phyloP scores from a whole-genome alignment of 2,329 filamentous ascomycete species.

The Trichoderma sp. region DNA sequence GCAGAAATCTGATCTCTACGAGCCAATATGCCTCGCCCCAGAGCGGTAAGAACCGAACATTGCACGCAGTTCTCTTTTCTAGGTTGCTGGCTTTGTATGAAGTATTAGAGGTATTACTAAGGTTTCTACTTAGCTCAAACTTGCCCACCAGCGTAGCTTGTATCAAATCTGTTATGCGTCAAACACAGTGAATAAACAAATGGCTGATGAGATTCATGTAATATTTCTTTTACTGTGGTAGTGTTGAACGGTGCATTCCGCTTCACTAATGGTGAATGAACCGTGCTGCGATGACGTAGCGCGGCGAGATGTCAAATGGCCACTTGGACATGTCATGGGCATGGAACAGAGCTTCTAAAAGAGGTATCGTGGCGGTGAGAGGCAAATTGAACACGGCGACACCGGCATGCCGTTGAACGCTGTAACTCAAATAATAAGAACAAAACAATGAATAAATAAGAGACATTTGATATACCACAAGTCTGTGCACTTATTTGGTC shows the following conservation, averaged over 20 bases:
- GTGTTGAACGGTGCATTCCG: not conserved
- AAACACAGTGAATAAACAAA: not conserved
- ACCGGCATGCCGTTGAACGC: not conserved
- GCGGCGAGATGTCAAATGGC: not conserved
- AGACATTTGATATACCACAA: not conserved
- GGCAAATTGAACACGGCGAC: not conserved
- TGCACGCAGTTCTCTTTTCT: not conserved
- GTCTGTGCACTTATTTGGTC: not conserved
- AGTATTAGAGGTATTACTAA: not conserved
- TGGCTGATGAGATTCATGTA: not conserved
- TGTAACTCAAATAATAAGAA: not conserved
- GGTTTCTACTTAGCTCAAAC: not conserved
- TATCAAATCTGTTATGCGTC: not conserved
- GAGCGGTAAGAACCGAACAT: not conserved
- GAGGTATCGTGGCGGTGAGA: conserved; percentile 3
- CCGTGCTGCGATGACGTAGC: not conserved
- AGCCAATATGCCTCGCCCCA: not conserved
- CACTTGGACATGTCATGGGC: not conserved
- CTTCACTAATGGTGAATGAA: not conserved
- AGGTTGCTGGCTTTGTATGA: not conserved
- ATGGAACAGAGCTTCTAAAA: not conserved
- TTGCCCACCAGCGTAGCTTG: not conserved
- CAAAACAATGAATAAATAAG: not conserved
- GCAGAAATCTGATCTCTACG: not conserved
- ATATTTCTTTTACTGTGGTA: not conserved